Conservation (phyloP, 495 filamentous ascomycete genomes). For the Podospora conica region DNA sequence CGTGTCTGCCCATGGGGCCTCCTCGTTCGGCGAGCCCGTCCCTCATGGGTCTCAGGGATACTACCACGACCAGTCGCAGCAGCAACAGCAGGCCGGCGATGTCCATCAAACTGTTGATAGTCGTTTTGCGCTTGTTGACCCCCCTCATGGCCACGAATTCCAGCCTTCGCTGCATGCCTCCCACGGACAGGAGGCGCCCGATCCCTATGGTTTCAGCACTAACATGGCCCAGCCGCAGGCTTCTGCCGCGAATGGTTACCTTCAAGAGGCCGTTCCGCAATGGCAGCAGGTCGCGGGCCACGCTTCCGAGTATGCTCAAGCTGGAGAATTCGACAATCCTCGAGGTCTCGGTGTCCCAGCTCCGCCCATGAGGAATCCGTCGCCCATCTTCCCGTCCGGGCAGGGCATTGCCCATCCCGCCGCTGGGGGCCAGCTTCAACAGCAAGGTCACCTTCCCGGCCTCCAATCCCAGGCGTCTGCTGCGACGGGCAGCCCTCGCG, state of each 20-base stretch:
- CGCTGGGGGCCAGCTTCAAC: neutral
- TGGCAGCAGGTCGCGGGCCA: constrained; percentile 18
- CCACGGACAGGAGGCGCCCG: constrained; percentile 12
- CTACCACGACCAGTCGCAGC: constrained; percentile 2
- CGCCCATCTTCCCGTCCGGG: neutral
- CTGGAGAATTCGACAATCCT: constrained; percentile 23
- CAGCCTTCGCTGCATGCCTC: constrained; percentile 13
- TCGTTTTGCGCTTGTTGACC: constrained; percentile 20
- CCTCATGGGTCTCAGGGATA: constrained; percentile 8
- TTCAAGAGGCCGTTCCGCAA: constrained; percentile 15
- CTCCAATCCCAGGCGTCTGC: constrained; percentile 9
- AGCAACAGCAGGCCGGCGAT: constrained; percentile 16
- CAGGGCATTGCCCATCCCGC: neutral
- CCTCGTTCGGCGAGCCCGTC: constrained; percentile 15
- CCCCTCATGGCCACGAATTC: constrained; percentile 13
- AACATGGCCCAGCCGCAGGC: constrained; percentile 1
- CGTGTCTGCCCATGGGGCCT: constrained; percentile 11
- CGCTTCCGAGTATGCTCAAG: constrained; percentile 12
- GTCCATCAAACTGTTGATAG: constrained; percentile 14
- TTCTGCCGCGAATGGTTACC: constrained; percentile 15
- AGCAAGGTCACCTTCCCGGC: constrained; percentile 8
- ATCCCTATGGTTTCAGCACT: constrained; percentile 12
- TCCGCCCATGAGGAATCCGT: neutral
- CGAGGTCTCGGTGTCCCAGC: too few relatives aligned
- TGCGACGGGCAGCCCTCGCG: constrained; percentile 12